Evolutionary conservation across 2,329 filamentous ascomycete species (phyloP).

Genomic region (Pleurostoma richardsiae): DNA sequence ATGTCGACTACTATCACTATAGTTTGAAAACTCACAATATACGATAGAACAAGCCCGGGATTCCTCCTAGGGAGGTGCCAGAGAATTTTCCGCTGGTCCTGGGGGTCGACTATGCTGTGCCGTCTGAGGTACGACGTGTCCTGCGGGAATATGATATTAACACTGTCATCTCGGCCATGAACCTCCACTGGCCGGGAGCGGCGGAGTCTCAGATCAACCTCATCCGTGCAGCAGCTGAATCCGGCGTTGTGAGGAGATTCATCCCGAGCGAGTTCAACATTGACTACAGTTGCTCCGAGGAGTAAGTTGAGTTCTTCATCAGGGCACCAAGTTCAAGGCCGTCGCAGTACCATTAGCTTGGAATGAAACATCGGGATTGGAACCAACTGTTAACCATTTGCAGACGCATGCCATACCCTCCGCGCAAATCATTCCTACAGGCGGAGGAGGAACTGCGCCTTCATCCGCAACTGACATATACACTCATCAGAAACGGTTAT

Average conservation of each 20-base stretch:
- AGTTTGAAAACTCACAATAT: too few relatives aligned
- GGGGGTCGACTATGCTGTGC: too few relatives aligned
- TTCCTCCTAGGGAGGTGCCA: too few relatives aligned
- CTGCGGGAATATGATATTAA: not conserved
- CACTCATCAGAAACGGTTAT: not conserved
- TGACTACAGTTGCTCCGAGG: not conserved
- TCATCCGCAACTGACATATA: not conserved
- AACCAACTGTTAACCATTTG: not conserved
- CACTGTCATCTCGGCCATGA: not conserved
- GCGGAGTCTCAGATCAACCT: not conserved
- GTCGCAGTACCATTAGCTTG: not conserved
- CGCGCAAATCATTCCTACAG: not conserved
- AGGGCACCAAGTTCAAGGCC: not conserved
- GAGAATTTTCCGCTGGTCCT: too few relatives aligned
- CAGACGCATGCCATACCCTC: not conserved
- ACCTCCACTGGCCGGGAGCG: not conserved
- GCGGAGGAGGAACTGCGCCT: not conserved
- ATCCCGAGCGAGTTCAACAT: not conserved
- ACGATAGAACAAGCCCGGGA: too few relatives aligned
- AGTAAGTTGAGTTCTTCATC: not conserved
- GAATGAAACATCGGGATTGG: too few relatives aligned
- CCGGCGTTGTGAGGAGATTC: not conserved
- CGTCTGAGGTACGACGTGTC: not conserved
- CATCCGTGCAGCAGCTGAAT: not conserved
- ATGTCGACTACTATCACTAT: too few relatives aligned